phyloP scores from a whole-genome alignment of 2,329 filamentous ascomycete species.

The Penicillium sumatraense region DNA sequence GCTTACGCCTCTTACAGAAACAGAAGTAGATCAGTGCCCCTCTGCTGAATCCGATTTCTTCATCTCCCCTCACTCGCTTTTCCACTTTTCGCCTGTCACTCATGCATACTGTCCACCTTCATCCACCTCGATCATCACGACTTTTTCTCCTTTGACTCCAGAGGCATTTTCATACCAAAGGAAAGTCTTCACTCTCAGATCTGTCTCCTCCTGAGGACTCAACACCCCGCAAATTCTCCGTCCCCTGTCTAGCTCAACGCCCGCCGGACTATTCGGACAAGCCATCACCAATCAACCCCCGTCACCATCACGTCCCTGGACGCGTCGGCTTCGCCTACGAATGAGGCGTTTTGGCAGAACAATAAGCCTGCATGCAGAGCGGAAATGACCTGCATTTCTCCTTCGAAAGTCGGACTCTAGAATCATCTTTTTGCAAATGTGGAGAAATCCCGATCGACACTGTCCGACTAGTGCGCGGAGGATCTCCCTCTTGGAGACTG shows the following conservation, averaged over 20 bases:
- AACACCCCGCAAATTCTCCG: slow-evolving; percentile 21
- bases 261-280: background rate
- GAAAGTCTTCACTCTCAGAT: background rate
- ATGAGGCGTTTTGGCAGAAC: slow-evolving; percentile 6
- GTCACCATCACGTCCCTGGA: background rate
- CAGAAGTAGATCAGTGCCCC: background rate
- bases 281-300: slow-evolving; percentile 15
- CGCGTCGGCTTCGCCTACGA: slow-evolving; percentile 1
- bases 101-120: background rate
- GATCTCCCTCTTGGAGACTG: slow-evolving; percentile 11
- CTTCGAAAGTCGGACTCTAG: background rate
- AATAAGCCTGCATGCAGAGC: slow-evolving; percentile 9
- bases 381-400: background rate
- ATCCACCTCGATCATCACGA: background rate
- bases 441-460: slow-evolving; percentile 7
- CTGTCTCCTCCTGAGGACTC: background rate
- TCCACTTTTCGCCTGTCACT: background rate
- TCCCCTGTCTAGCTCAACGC: slow-evolving; percentile 19
- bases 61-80: background rate
- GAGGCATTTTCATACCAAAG: background rate
- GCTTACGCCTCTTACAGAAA: background rate
- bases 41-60: background rate
- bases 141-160: background rate
- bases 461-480: slow-evolving; percentile 5
- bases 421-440: slow-evolving; percentile 1